These are phyloP conservation scores for Fusarium tuaranense DNA, from an alignment of 2,329 filamentous ascomycete genomes.

Conservation along the genomic window DNA sequence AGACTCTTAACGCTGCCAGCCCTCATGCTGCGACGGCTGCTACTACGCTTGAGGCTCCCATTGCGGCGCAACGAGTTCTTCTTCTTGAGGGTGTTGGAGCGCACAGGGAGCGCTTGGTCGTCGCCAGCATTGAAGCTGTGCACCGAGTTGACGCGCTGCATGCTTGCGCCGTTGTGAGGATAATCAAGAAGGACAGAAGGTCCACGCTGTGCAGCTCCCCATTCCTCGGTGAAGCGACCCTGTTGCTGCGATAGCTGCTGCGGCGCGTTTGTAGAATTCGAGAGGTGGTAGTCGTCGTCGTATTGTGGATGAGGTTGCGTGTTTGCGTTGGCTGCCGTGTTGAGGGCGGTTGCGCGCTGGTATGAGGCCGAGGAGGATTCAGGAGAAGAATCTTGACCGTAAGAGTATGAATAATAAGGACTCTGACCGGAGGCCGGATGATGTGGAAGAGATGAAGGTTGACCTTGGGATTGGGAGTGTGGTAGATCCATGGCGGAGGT, in stretches of 20 bases:
- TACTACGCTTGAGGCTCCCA: constrained; percentile 80
- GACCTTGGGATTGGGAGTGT: constrained; percentile 37
- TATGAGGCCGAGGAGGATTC: constrained; percentile 35
- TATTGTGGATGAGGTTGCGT: constrained; percentile 26
- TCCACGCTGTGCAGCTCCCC: constrained; percentile 76
- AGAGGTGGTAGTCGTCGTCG: constrained; percentile 35
- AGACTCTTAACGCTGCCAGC: constrained; percentile 90
- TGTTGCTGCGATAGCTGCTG: constrained; percentile 40
- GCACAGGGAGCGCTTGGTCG: constrained; percentile 55
- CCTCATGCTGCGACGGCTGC: constrained; percentile 83
- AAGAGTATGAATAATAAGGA: constrained; percentile 32
- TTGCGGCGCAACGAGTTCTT: constrained; percentile 81
- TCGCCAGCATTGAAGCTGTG: constrained; percentile 65
- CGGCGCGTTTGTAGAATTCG: constrained; percentile 33
- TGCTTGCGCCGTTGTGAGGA: constrained; percentile 48
- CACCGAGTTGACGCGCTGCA: constrained; percentile 73
- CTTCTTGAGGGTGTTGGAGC: constrained; percentile 86
- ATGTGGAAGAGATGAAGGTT: constrained; percentile 37
- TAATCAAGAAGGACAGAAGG: constrained; percentile 70
- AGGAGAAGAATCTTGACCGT: constrained; percentile 38
- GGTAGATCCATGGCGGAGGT: constrained; percentile 49
- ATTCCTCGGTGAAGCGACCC: constrained; percentile 76
- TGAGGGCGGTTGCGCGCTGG: constrained; percentile 29
- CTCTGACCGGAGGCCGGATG: constrained; percentile 26
- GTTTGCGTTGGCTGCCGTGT: constrained; percentile 31